phyloP scores from a whole-genome alignment of 257 asterid genomes.

The Petunia secreta region DNA sequence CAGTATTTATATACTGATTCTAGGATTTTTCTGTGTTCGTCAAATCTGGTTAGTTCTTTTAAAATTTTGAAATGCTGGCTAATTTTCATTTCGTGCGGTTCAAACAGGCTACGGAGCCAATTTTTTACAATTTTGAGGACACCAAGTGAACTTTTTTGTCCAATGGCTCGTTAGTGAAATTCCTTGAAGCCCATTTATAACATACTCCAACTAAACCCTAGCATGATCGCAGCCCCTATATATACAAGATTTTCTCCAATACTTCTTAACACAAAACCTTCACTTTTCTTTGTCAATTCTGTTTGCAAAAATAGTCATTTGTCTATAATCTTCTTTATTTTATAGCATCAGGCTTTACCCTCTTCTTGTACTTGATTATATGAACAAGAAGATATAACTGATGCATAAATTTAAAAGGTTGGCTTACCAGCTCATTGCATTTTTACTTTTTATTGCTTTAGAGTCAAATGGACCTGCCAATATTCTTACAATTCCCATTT shows the following conservation, averaged over 20 bases:
- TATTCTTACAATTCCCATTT: slow-evolving; percentile 27
- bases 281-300: background rate
- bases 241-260: background rate
- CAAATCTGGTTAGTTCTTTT: no score
- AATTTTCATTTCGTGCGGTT: no score
- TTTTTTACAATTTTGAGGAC: no score
- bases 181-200: no score
- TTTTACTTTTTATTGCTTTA: slow-evolving; percentile 50
- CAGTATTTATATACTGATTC: no score
- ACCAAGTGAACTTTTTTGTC: no score
- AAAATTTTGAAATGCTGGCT: no score
- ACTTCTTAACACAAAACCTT: background rate
- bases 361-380: slow-evolving; percentile 49
- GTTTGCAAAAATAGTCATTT: background rate
- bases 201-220: background rate
- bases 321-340: background rate
- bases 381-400: slow-evolving; percentile 71
- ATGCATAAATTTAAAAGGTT: slow-evolving; percentile 52
- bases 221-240: background rate
- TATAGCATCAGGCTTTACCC: slow-evolving; percentile 83
- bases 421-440: slow-evolving; percentile 86
- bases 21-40: no score
- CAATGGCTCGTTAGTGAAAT: no score
- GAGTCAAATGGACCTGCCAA: slow-evolving; percentile 81
- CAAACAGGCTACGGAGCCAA: no score